Evolutionary conservation across 495 filamentous ascomycete genomes (phyloP).

Genomic region (Chaetomium tenue): DNA sequence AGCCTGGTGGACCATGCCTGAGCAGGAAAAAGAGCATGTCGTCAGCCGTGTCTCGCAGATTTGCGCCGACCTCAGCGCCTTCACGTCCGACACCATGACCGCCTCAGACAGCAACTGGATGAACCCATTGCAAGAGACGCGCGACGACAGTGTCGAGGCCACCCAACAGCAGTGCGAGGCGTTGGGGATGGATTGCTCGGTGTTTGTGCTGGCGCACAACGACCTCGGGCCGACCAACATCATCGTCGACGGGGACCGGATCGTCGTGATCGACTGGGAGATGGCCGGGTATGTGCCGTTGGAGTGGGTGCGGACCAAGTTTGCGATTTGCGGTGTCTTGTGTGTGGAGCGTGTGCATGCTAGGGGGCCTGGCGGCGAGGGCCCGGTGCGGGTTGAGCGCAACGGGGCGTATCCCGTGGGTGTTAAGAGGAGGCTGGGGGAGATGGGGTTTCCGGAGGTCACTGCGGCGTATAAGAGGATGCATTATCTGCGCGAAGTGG

Average conservation of each 20-base stretch:
- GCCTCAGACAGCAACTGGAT: slow-evolving; percentile 4
- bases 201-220: slow-evolving; percentile 10
- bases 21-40: slow-evolving; percentile 6
- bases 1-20: slow-evolving; percentile 12
- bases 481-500: slow-evolving; percentile 1
- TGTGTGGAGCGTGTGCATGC: slow-evolving; percentile 6
- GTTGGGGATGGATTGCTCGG: slow-evolving; percentile 13
- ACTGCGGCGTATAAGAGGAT: slow-evolving; percentile 9
- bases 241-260: slow-evolving; percentile 3
- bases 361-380: neutral
- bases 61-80: neutral
- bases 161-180: slow-evolving; percentile 1
- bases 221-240: slow-evolving; percentile 14
- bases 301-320: slow-evolving; percentile 21
- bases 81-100: neutral
- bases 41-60: slow-evolving; percentile 5
- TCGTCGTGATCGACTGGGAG: slow-evolving; percentile 15
- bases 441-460: slow-evolving; percentile 17
- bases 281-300: slow-evolving; percentile 17
- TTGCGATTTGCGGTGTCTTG: slow-evolving; percentile 14
- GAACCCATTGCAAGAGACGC: slow-evolving; percentile 2
- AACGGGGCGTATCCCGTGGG: neutral
- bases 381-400: slow-evolving; percentile 4
- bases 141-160: neutral
- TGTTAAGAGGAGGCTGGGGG: slow-evolving; percentile 11